Conservation (phyloP, 495 filamentous ascomycete genomes). For the Letharia columbiana region DNA sequence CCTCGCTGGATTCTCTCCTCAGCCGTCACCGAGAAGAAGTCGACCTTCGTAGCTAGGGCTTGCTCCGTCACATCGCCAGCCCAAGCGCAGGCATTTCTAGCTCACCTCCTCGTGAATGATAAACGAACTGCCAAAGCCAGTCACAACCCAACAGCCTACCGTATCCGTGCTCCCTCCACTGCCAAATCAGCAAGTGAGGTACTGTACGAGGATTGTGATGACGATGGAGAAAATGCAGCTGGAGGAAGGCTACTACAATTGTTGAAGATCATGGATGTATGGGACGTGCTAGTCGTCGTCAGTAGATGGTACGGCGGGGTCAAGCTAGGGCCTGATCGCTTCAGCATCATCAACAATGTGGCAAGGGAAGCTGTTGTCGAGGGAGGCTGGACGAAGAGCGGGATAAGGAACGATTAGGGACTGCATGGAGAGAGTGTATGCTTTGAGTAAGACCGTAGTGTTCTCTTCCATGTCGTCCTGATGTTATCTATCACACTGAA, state of each 20-base stretch:
- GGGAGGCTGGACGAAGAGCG: conserved; percentile 44
- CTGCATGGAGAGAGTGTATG: not conserved
- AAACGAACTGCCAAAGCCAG: conserved; percentile 76
- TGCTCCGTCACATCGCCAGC: conserved; percentile 55
- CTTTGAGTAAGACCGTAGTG: not conserved
- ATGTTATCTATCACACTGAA: not conserved
- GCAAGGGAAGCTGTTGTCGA: conserved; percentile 79
- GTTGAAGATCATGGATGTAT: conserved; percentile 90
- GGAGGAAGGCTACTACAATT: conserved; percentile 77
- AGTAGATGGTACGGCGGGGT: conserved; percentile 92
- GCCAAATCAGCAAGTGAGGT: conserved; percentile 38
- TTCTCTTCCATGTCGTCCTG: not conserved
- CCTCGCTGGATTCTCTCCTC: conserved; percentile 66
- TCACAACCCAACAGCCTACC: conserved; percentile 78
- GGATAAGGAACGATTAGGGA: not conserved
- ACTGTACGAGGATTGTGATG: conserved; percentile 80
- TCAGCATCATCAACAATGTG: conserved; percentile 77
- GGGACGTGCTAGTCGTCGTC: conserved; percentile 89
- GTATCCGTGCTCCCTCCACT: conserved; percentile 33
- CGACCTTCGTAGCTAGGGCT: conserved; percentile 73
- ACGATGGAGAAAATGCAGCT: conserved; percentile 94
- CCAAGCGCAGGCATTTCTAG: conserved; percentile 60
- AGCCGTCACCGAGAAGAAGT: conserved; percentile 71
- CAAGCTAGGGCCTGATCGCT: conserved; percentile 77
- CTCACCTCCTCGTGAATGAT: conserved; percentile 67